phyloP scores from a whole-genome alignment of 441 rosid species.

The Kokia cookei region DNA sequence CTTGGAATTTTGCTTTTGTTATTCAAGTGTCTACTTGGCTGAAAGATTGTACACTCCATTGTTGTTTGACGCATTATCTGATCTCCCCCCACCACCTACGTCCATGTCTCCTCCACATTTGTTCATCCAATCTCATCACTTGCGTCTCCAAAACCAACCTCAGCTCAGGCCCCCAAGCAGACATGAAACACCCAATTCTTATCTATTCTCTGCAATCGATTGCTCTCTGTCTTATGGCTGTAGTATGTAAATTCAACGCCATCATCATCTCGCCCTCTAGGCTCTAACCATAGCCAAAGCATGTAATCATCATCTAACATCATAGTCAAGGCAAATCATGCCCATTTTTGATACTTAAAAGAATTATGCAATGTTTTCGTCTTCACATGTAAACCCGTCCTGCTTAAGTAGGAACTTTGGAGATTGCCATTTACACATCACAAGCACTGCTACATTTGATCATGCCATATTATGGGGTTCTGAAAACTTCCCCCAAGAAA shows the following conservation, averaged over 20 bases:
- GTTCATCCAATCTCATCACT: constrained; percentile 4
- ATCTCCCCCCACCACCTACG: neutral
- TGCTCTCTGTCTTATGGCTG: constrained; percentile 10
- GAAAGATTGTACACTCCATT: neutral
- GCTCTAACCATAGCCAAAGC: neutral
- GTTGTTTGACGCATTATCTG: neutral
- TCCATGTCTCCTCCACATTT: neutral
- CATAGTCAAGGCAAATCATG: constrained; percentile 7
- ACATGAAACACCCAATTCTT: neutral
- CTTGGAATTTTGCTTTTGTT: constrained; percentile 10
- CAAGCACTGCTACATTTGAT: neutral
- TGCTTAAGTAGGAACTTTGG: neutral
- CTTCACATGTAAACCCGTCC: neutral
- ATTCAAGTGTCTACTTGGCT: constrained; percentile 10
- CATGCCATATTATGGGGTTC: neutral
- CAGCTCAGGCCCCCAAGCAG: neutral
- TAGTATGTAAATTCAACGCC: constrained; percentile 12
- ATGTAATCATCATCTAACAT: neutral
- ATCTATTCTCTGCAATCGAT: constrained; percentile 7
- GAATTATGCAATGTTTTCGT: neutral
- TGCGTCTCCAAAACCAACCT: constrained; percentile 5
- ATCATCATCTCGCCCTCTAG: neutral
- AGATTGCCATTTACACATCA: neutral
- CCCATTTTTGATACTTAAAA: constrained; percentile 13
- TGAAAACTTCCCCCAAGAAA: neutral